phyloP scores from a whole-genome alignment of 495 filamentous ascomycete species.

The Hyaloscypha bicolor region DNA sequence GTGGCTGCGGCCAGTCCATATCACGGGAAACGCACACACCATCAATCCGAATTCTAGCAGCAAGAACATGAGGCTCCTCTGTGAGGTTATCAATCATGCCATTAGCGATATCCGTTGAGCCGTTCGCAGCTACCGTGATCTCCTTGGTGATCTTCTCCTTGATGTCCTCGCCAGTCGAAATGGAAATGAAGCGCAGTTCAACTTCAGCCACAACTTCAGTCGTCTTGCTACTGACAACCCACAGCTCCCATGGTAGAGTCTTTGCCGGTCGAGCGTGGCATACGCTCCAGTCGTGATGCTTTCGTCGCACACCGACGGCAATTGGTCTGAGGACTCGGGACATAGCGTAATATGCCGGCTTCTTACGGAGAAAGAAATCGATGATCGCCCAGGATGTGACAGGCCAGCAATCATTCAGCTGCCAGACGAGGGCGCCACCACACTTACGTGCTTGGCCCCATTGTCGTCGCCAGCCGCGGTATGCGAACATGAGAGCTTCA shows the following conservation, averaged over 20 bases:
- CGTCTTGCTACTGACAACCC: not conserved
- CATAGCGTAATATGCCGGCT: constrained; percentile 11
- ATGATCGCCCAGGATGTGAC: constrained; percentile 12
- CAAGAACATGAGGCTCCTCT: too few relatives aligned
- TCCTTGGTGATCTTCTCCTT: not conserved
- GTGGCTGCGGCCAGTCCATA: not conserved
- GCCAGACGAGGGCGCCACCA: constrained; percentile 9
- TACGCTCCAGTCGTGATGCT: not conserved
- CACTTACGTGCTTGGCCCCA: constrained; percentile 8
- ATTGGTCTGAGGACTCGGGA: not conserved
- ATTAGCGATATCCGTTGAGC: too few relatives aligned
- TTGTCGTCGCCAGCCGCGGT: constrained; percentile 9
- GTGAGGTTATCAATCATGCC: too few relatives aligned
- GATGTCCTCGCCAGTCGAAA: not conserved
- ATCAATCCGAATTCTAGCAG: too few relatives aligned
- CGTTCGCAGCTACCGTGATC: too few relatives aligned
- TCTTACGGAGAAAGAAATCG: constrained; percentile 12
- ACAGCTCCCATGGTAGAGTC: not conserved
- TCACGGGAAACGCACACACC: too few relatives aligned
- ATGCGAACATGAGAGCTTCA: constrained; percentile 7
- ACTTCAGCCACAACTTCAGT: not conserved
- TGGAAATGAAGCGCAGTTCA: not conserved
- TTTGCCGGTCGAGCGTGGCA: not conserved
- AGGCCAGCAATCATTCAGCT: constrained; percentile 12
- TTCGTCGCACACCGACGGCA: not conserved